Evolutionary conservation across 352 stramenopile genomes (phyloP).

Genomic region (Pythium aphanidermatum): DNA sequence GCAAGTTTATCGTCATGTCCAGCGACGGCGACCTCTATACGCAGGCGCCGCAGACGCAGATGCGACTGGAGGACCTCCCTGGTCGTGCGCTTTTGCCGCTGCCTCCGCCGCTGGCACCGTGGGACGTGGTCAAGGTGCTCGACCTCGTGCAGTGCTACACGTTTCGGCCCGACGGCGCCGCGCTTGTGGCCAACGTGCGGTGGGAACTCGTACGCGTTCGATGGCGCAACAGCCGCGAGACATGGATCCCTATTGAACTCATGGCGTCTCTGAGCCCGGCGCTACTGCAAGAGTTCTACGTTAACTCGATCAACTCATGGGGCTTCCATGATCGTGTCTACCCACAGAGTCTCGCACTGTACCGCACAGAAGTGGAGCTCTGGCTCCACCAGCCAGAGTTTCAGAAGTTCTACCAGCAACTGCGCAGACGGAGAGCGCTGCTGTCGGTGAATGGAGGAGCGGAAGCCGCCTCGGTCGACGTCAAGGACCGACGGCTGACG

Average conservation of each 20-base stretch:
- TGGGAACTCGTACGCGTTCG: conserved; percentile 71
- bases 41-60: conserved; percentile 26
- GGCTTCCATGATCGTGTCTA: conserved; percentile 40
- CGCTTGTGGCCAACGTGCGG: conserved; percentile 23
- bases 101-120: conserved; percentile 32
- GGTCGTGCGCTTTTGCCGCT: conserved; percentile 42
- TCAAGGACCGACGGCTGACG: conserved; percentile 12
- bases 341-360: conserved; percentile 26
- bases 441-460: neutral
- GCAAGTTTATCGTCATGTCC: conserved; percentile 75
- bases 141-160: conserved; percentile 61
- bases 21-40: conserved; percentile 59
- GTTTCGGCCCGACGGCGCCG: conserved; percentile 1
- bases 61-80: conserved; percentile 37
- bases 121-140: conserved; percentile 60
- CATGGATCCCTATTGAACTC: conserved; percentile 61
- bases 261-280: conserved; percentile 28
- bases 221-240: conserved; percentile 58
- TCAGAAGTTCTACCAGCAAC: conserved; percentile 44
- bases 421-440: conserved; percentile 17
- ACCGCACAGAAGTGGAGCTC: conserved; percentile 61
- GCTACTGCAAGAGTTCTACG: conserved; percentile 69
- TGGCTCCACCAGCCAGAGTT: conserved; percentile 71
- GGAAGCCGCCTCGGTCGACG: neutral
- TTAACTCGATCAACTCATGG: conserved; percentile 77